Evolutionary conservation across 1,284 basidiomycete genomes (phyloP).

Genomic region (Tylopilus sp.): DNA sequence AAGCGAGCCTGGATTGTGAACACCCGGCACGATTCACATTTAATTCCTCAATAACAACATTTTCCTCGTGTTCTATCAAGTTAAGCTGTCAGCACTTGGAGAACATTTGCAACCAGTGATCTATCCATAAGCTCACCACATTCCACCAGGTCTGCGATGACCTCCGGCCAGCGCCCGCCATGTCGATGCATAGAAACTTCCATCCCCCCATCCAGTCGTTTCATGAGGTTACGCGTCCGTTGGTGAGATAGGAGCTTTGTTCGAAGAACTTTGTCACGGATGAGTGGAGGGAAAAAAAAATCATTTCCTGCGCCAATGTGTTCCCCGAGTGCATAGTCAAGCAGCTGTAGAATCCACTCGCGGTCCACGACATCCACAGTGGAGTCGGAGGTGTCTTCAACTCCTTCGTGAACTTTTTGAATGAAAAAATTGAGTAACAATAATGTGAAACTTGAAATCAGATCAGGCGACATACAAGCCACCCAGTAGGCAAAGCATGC

Average conservation of each 20-base stretch:
- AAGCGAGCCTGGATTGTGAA: neutral
- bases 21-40: neutral
- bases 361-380: neutral
- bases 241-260: neutral
- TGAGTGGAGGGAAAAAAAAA: neutral
- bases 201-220: neutral
- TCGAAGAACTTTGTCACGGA: neutral
- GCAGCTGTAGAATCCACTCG: neutral
- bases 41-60: neutral
- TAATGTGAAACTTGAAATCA: neutral
- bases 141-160: neutral
- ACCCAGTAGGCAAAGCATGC: neutral
- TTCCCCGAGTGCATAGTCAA: neutral
- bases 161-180: neutral
- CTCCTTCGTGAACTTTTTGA: neutral
- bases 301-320: neutral
- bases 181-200: neutral
- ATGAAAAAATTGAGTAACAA: neutral
- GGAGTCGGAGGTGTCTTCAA: neutral
- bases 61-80: neutral
- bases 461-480: neutral
- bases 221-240: neutral
- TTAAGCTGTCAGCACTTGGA: neutral
- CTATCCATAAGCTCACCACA: neutral
- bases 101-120: neutral